phyloP scores from a whole-genome alignment of 306 rosid genomes.

The Trifolium subterraneum region DNA sequence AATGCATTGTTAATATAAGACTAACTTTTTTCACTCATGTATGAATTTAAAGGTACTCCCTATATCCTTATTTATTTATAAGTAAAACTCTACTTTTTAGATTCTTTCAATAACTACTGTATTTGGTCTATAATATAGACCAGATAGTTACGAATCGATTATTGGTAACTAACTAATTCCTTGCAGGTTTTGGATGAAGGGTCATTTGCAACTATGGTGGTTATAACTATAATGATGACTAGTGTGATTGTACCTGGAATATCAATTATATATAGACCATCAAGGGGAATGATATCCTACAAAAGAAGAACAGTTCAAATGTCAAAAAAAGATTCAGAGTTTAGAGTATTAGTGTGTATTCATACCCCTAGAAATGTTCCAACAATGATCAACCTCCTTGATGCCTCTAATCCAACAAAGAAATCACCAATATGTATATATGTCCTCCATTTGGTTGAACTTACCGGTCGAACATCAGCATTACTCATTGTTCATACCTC shows the following conservation, averaged over 20 bases:
- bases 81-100: too few relatives aligned
- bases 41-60: too few relatives aligned
- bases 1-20: too few relatives aligned
- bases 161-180: background rate
- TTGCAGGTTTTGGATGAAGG: constrained; percentile 71
- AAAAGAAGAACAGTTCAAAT: constrained; percentile 72
- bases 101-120: too few relatives aligned
- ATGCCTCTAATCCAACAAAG: constrained; percentile 77
- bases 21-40: too few relatives aligned
- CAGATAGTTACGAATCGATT: background rate
- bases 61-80: too few relatives aligned
- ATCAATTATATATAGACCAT: constrained; percentile 62
- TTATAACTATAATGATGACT: constrained; percentile 73
- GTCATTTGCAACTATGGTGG: constrained; percentile 75
- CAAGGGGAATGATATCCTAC: constrained; percentile 62
- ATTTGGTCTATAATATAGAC: too few relatives aligned
- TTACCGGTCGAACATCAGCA: constrained; percentile 81
- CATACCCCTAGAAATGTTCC: constrained; percentile 87
- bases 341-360: constrained; percentile 69
- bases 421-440: constrained; percentile 81
- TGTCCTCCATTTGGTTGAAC: constrained; percentile 79
- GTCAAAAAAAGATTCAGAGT: constrained; percentile 63
- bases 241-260: constrained; percentile 71
- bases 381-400: constrained; percentile 76
- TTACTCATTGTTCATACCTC: constrained; percentile 77